phyloP scores from a whole-genome alignment of 768 basidiomycete species.

The Lyophyllum decastes region DNA sequence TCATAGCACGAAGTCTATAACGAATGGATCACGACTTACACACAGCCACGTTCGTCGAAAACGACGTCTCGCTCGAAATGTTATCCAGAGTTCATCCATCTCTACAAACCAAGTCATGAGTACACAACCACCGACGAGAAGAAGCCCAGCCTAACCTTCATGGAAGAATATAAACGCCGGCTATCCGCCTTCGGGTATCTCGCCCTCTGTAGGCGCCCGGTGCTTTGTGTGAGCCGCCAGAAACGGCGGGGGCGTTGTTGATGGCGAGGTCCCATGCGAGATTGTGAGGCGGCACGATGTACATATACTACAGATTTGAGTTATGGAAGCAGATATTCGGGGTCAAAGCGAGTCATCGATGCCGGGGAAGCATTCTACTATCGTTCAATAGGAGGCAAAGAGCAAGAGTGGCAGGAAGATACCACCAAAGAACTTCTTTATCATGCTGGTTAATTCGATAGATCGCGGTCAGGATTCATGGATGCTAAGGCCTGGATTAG shows the following conservation, averaged over 20 bases:
- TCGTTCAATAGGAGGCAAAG: too few species aligned
- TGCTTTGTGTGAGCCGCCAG: slow-evolving; percentile 59
- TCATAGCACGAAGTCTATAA: too few species aligned
- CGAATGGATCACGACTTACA: slow-evolving; percentile 34
- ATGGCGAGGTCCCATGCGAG: slow-evolving; percentile 62
- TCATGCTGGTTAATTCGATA: too few species aligned
- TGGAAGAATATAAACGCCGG: slow-evolving; percentile 75
- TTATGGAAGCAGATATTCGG: too few species aligned
- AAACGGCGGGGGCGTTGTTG: slow-evolving; percentile 52
- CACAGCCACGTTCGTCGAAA: slow-evolving; percentile 61
- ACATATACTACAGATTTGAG: too few species aligned
- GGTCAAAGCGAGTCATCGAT: too few species aligned
- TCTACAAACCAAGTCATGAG: slow-evolving; percentile 20
- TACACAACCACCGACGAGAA: too few species aligned
- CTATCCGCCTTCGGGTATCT: slow-evolving; percentile 60
- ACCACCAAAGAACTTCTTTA: too few species aligned
- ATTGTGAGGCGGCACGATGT: slow-evolving; percentile 52
- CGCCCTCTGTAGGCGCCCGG: slow-evolving; percentile 60
- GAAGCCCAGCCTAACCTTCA: slow-evolving; percentile 45
- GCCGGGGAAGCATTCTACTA: too few species aligned
- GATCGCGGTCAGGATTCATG: too few species aligned
- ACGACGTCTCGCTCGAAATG: slow-evolving; percentile 59
- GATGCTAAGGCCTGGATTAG: too few species aligned
- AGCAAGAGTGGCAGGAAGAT: too few species aligned
- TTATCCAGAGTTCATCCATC: slow-evolving; percentile 81